These are phyloP conservation scores for Nepenthes mirabilis DNA, from an alignment of 148 eudicot genomes.

Conservation along the genomic window DNA sequence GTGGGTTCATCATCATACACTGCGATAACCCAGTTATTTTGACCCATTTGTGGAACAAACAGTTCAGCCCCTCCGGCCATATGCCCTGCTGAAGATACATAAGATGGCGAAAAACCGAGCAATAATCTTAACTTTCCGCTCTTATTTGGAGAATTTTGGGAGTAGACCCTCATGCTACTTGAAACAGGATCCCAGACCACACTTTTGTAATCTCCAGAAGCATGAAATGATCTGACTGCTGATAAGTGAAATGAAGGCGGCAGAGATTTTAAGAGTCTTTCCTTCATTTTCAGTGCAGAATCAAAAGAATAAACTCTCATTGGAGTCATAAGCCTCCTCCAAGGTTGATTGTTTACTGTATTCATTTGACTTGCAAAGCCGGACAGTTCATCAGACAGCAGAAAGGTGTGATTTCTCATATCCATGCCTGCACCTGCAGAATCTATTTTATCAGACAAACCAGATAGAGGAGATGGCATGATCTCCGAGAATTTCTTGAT, in stretches of 20 bases:
- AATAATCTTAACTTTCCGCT: slow-evolving; percentile 25
- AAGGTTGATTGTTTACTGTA: slow-evolving; percentile 27
- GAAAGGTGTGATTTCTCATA: slow-evolving; percentile 4
- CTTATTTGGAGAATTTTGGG: slow-evolving; percentile 35
- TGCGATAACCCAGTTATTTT: slow-evolving; percentile 44
- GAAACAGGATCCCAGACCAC: slow-evolving; percentile 47
- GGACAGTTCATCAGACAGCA: slow-evolving; percentile 12
- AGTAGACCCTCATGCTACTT: slow-evolving; percentile 34
- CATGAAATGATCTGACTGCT: slow-evolving; percentile 61
- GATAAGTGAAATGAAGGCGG: slow-evolving; percentile 46
- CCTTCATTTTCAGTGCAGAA: slow-evolving; percentile 65
- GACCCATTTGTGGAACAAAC: slow-evolving; percentile 45
- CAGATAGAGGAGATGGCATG: slow-evolving; percentile 38
- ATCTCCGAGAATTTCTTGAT: slow-evolving; percentile 27
- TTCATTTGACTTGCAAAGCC: slow-evolving; percentile 12
- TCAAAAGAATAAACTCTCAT: slow-evolving; percentile 73
- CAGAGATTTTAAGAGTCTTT: slow-evolving; percentile 36
- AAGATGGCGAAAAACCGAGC: slow-evolving; percentile 20
- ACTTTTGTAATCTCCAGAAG: slow-evolving; percentile 55
- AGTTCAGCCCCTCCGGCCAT: slow-evolving; percentile 62
- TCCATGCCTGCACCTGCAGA: slow-evolving; percentile 88
- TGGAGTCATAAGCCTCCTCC: slow-evolving; percentile 39
- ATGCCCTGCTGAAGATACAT: slow-evolving; percentile 36
- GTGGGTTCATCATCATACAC: slow-evolving; percentile 96
- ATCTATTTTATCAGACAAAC: slow-evolving; percentile 81